These are phyloP conservation scores for Beauveria asiatica DNA, from an alignment of 2,329 filamentous ascomycete genomes.

Conservation along the genomic window DNA sequence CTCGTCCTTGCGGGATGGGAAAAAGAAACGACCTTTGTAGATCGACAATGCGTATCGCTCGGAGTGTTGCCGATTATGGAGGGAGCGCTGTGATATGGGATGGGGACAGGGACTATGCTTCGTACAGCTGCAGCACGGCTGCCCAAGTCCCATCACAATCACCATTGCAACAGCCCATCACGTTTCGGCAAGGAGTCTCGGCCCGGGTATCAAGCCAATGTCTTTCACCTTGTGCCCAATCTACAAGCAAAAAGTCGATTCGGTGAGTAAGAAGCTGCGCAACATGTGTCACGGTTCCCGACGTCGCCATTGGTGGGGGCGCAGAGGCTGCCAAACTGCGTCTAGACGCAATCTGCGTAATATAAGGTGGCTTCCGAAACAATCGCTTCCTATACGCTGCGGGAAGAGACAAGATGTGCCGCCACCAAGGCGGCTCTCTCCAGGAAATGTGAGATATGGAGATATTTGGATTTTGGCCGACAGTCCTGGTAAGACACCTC, in stretches of 20 bases:
- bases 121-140: background rate
- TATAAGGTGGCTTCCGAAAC: background rate
- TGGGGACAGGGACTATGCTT: background rate
- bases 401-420: slow-evolving; percentile 1
- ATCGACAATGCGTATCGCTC: background rate
- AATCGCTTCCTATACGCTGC: background rate
- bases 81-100: background rate
- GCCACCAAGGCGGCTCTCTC: background rate
- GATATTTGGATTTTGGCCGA: background rate
- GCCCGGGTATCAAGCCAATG: background rate
- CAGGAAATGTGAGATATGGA: background rate
- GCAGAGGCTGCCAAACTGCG: background rate
- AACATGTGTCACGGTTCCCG: background rate
- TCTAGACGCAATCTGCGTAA: background rate
- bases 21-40: background rate
- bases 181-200: background rate
- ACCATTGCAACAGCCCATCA: background rate
- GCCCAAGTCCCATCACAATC: background rate
- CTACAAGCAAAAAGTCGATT: background rate
- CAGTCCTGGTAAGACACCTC: background rate
- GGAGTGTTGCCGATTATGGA: background rate
- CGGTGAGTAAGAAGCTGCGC: background rate
- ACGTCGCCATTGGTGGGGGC: background rate
- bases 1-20: background rate
- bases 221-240: background rate